Evolutionary conservation across 2,329 filamentous ascomycete species (phyloP).

Genomic region (Alternaria longipes): DNA sequence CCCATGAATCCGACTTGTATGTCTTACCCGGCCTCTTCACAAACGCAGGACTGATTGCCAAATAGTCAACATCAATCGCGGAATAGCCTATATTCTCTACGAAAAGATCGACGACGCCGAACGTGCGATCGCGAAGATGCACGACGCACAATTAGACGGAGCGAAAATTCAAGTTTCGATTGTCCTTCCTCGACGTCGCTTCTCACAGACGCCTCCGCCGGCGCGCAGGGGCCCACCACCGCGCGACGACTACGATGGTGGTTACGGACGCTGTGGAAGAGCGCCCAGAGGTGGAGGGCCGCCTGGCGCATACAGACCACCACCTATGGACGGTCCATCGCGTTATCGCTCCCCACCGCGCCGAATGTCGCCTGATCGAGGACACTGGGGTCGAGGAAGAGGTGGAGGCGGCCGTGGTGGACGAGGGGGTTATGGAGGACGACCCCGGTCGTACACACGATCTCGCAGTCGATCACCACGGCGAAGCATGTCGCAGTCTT

Average conservation of each 20-base stretch:
- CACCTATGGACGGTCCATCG: conserved; percentile 46
- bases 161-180: conserved; percentile 86
- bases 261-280: conserved; percentile 27
- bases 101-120: conserved; percentile 80
- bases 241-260: conserved; percentile 29
- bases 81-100: conserved; percentile 92
- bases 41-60: conserved; percentile 11
- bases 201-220: conserved; percentile 80
- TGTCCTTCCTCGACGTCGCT: conserved; percentile 82
- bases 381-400: conserved; percentile 36
- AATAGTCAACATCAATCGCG: conserved; percentile 85
- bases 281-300: conserved; percentile 44
- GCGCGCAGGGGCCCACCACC: conserved; percentile 65
- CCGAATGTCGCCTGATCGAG: conserved; percentile 28
- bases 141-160: conserved; percentile 93
- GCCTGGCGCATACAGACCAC: conserved; percentile 48
- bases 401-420: conserved; percentile 49
- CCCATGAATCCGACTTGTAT: conserved; percentile 87
- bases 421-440: conserved; percentile 36
- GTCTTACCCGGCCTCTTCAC: conserved; percentile 39
- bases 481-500: conserved; percentile 54
- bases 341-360: conserved; percentile 54
- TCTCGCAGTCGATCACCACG: conserved; percentile 56
- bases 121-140: conserved; percentile 92
- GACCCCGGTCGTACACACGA: conserved; percentile 40